A percentile compares a stretch with the other conserved stretches of the same genome.
Conservation (phyloP, 495 filamentous ascomycete genomes). For the Aspergillus olivimuriae region DNA sequence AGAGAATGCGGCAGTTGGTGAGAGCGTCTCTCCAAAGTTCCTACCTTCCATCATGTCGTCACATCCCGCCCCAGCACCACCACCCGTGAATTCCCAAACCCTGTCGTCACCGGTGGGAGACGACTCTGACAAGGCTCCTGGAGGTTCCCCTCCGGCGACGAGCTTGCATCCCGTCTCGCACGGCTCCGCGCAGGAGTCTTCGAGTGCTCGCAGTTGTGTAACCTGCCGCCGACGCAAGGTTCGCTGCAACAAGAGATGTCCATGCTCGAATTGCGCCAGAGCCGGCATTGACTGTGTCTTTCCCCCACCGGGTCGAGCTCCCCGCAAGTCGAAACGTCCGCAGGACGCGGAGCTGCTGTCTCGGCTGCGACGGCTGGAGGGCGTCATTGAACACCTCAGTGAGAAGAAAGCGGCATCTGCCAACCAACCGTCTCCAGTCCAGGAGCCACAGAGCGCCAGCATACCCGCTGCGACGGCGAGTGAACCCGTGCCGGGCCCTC, state of each 20-base stretch:
- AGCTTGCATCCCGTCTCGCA: constrained; percentile 3
- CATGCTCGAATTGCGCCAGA: constrained; percentile 79
- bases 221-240: constrained; percentile 83
- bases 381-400: constrained; percentile 66
- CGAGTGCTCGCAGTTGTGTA: constrained; percentile 71
- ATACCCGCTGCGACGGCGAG: not conserved
- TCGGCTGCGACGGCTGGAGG: constrained; percentile 70
- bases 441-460: not conserved
- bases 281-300: constrained; percentile 77
- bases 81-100: constrained; percentile 3
- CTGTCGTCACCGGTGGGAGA: constrained; percentile 1
- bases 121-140: constrained; percentile 14
- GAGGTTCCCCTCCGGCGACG: constrained; percentile 8
- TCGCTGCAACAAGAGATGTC: constrained; percentile 76
- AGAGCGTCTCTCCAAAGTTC: not conserved
- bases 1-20: constrained; percentile 10
- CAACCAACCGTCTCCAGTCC: constrained; percentile 5
- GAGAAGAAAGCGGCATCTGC: constrained; percentile 13
- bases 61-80: constrained; percentile 6
- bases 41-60: constrained; percentile 25
- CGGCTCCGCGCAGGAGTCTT: constrained; percentile 11
- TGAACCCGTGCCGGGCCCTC: not conserved
- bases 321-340: constrained; percentile 58
- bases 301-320: constrained; percentile 75
- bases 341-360: constrained; percentile 74